Evolutionary conservation across 768 basidiomycete species (phyloP).

Genomic region (Infundibulicybe gibba): DNA sequence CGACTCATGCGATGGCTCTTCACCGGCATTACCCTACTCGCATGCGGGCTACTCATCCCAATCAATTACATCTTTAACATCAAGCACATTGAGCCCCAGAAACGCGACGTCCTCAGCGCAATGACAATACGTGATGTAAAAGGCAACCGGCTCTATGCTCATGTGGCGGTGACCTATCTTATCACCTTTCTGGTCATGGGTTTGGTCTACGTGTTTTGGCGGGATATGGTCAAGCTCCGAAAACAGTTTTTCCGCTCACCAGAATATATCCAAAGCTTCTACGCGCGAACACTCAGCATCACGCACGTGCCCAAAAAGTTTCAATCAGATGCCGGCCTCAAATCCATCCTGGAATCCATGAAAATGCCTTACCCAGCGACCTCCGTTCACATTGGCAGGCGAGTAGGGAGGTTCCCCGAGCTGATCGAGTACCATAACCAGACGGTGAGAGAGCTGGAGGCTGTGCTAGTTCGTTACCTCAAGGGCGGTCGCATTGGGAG

Average conservation of each 20-base stretch:
- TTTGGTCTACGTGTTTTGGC: slow-evolving; percentile 62
- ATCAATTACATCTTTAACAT: slow-evolving; percentile 69
- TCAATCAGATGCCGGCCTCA: slow-evolving; percentile 71
- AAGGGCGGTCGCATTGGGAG: slow-evolving; percentile 61
- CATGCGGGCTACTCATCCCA: slow-evolving; percentile 67
- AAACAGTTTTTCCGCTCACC: slow-evolving; percentile 70
- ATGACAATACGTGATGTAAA: slow-evolving; percentile 71
- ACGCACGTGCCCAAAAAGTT: slow-evolving; percentile 62
- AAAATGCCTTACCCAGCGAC: slow-evolving; percentile 69
- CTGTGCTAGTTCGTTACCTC: slow-evolving; percentile 69
- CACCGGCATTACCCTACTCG: slow-evolving; percentile 43
- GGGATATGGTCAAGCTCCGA: slow-evolving; percentile 63
- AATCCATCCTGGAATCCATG: slow-evolving; percentile 50
- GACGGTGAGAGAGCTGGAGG: slow-evolving; percentile 73
- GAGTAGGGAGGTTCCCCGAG: slow-evolving; percentile 71
- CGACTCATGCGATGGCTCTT: slow-evolving; percentile 69
- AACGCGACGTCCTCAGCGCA: slow-evolving; percentile 51
- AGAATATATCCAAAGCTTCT: slow-evolving; percentile 73
- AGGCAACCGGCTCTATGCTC: slow-evolving; percentile 61
- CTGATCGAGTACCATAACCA: slow-evolving; percentile 77
- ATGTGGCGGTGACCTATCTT: slow-evolving; percentile 67
- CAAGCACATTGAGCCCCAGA: slow-evolving; percentile 27
- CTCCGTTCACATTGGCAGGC: slow-evolving; percentile 67
- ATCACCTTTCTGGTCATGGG: slow-evolving; percentile 57
- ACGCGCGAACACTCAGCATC: slow-evolving; percentile 76